Percentiles rank a stretch among this genome's conserved stretches.
These are phyloP conservation scores for Sporothrix pseudoabietina DNA, from an alignment of 2,329 filamentous ascomycete species.

Conservation along the genomic window DNA sequence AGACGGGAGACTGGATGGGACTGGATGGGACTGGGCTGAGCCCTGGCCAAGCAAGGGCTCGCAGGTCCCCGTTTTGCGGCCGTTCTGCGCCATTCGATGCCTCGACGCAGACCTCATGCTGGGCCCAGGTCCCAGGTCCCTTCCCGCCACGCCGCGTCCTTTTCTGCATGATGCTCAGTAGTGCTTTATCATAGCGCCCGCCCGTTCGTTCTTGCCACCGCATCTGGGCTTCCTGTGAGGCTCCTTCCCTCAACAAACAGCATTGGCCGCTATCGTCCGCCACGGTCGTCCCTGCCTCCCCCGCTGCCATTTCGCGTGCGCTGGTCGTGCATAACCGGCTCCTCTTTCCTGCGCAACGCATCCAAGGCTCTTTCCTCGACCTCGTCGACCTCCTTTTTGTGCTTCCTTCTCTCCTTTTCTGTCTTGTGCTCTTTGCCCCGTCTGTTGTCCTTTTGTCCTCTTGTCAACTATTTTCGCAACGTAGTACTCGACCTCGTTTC, in stretches of 20 bases:
- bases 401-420: background rate
- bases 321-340: background rate
- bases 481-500: conserved; percentile 12
- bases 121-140: background rate
- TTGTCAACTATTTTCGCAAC: background rate
- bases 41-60: background rate
- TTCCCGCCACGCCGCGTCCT: conserved; percentile 20
- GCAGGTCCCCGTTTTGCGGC: background rate
- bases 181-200: conserved; percentile 14
- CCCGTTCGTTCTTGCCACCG: conserved; percentile 17
- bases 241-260: background rate
- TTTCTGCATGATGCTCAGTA: conserved; percentile 5
- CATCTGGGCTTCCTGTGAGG: background rate
- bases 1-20: background rate
- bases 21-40: background rate
- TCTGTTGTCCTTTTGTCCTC: background rate
- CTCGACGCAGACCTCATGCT: background rate
- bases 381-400: background rate
- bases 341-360: conserved; percentile 18
- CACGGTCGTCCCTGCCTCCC: conserved; percentile 1
- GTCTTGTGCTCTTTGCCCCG: background rate
- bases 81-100: background rate
- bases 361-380: background rate
- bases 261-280: background rate
- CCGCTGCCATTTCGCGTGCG: conserved; percentile 7